Conservation (phyloP, 2,329 filamentous ascomycete species). For the Aspergillus pseudotamarii region DNA sequence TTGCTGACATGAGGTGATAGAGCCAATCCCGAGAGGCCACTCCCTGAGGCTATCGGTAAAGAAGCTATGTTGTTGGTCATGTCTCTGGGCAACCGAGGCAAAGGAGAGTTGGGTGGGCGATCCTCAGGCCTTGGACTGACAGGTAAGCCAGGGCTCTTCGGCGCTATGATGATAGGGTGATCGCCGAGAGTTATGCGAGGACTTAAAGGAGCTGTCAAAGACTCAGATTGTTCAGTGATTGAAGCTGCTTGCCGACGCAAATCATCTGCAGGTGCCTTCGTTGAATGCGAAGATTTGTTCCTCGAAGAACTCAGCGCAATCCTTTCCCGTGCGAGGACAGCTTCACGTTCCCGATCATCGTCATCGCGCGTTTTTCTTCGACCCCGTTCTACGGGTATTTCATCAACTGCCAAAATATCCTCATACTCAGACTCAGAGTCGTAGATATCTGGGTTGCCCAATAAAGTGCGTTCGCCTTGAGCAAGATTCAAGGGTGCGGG, state of each 20-base stretch:
- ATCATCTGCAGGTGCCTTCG: slow-evolving; percentile 11
- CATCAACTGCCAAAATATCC: slow-evolving; percentile 71
- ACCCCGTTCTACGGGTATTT: slow-evolving; percentile 67
- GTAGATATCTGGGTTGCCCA: slow-evolving; percentile 53
- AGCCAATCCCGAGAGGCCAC: slow-evolving; percentile 55
- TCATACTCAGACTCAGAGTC: slow-evolving; percentile 83
- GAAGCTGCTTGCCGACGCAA: not conserved
- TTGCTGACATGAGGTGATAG: slow-evolving; percentile 74
- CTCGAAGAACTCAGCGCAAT: slow-evolving; percentile 52
- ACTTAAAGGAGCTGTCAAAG: slow-evolving; percentile 35
- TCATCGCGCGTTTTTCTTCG: slow-evolving; percentile 84
- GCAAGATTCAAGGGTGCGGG: slow-evolving; percentile 80
- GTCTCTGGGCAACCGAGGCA: slow-evolving; percentile 60
- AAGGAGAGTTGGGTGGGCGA: slow-evolving; percentile 61
- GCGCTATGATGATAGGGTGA: slow-evolving; percentile 47
- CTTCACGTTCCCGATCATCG: slow-evolving; percentile 77
- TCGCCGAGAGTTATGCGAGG: slow-evolving; percentile 34
- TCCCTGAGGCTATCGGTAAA: slow-evolving; percentile 69
- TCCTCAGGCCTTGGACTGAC: slow-evolving; percentile 64
- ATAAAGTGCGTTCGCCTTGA: slow-evolving; percentile 44
- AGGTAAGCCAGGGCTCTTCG: slow-evolving; percentile 66
- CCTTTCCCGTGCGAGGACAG: slow-evolving; percentile 66
- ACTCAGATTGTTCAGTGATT: not conserved
- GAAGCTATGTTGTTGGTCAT: slow-evolving; percentile 55
- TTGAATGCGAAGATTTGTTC: not conserved